Base-by-base conservation (phyloP, 805 yeast genomes). In the Tetrapisispora iriomotensis region DNA sequence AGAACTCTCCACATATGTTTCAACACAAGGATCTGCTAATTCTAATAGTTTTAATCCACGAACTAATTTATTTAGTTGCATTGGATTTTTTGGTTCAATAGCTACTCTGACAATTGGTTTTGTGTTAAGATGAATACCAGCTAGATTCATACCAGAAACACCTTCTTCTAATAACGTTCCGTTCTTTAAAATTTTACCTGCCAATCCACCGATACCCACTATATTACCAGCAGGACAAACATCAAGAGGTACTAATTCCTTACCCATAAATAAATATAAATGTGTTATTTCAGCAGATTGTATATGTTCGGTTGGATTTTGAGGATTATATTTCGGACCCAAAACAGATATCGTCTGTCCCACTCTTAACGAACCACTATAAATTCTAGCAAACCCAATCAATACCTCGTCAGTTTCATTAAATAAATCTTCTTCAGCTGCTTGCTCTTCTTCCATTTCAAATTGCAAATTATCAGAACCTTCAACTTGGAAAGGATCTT, bases 81-180 rank as follows among this genome's bases (percentile, higher is more conserved):
- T 71, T 8, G 95, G 95, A 50, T 86, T 82, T 4, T 74, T 80
- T 1, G 99, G 96, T 56, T 92, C 99, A n/a, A 92, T 67, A 0
- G 98, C 96, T 24, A 92, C 95, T 47, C 87, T 77, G 49, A 92
- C 85, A 56, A 92, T 90, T 1, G 98, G 98, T 24, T 86, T 83
- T n/a, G 82, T 75, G 13, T 81, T 73, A 39, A 77, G 62, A 40
- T 77, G 81, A 15, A 86, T 67, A 47, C 85, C 82, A 0, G 95
- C 95, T 37, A 80, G 65, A 49, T 81, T 81, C n/a, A 78, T 77
- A 29, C 87, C 88, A 5, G 71, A 64, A 2, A 71, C 57, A 2
- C 70, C 72, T 0, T 75, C 68, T 35, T 77, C 68, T 6, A 83
- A 68, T 36, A 86, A 58, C 0, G 98, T 88, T 37, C 95, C 98